Percentiles rank a stretch among this genome's conserved stretches.
phyloP scores from a whole-genome alignment of 495 filamentous ascomycete genomes.

The Penicillium desertorum region DNA sequence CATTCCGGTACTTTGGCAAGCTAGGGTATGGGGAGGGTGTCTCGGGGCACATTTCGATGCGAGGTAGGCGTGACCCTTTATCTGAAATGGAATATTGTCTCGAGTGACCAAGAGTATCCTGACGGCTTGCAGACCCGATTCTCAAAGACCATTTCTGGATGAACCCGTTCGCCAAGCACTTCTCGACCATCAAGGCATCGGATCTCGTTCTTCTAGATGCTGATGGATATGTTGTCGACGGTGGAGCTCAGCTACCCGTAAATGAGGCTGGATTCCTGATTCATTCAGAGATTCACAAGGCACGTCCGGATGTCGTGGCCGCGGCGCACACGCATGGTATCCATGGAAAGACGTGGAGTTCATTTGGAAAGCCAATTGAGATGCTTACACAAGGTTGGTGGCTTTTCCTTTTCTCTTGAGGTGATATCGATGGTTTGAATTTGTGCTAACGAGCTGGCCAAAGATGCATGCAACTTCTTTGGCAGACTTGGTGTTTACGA shows the following conservation, averaged over 20 bases:
- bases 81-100: neutral
- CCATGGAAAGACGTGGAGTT: constrained; percentile 48
- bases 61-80: constrained; percentile 26
- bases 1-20: constrained; percentile 70
- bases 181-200: constrained; percentile 49
- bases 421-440: neutral
- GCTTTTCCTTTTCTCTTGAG: neutral
- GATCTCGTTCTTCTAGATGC: constrained; percentile 53
- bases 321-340: constrained; percentile 52
- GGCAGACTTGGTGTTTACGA: constrained; percentile 52
- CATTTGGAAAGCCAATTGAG: constrained; percentile 49
- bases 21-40: constrained; percentile 70
- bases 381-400: constrained; percentile 50
- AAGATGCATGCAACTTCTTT: constrained; percentile 60
- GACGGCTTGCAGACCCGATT: constrained; percentile 40
- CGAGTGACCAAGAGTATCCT: neutral
- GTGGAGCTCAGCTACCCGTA: constrained; percentile 49
- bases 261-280: constrained; percentile 74
- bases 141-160: constrained; percentile 64
- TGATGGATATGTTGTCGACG: constrained; percentile 50
- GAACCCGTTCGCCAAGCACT: constrained; percentile 63
- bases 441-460: constrained; percentile 7
- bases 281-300: constrained; percentile 54
- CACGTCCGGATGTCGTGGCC: constrained; percentile 51
- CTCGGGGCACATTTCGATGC: constrained; percentile 61